These are phyloP conservation scores for Lichtheimia ramosa DNA, from an alignment of 371 early-diverging fungal genomes.

Conservation along the genomic window DNA sequence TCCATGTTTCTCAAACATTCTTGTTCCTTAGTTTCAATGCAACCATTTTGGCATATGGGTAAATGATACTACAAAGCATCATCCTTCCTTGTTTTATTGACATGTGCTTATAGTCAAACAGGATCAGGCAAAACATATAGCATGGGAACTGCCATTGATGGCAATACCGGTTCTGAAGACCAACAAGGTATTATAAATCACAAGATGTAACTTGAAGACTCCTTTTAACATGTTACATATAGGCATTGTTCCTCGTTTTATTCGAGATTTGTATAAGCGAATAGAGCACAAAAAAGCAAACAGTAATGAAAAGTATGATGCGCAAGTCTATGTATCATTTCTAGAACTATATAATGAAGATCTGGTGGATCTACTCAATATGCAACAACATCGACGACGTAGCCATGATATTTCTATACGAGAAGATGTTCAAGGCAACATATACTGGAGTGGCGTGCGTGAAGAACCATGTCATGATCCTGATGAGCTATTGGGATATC, in stretches of 20 bases:
- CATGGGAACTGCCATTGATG: constrained; percentile 32
- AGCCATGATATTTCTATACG: constrained; percentile 61
- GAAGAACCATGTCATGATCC: constrained; percentile 78
- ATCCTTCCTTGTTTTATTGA: constrained; percentile 4
- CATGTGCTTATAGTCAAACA: constrained; percentile 12
- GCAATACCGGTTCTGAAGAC: constrained; percentile 16
- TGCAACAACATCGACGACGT: constrained; percentile 3
- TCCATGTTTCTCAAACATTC: background rate
- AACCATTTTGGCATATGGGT: constrained; percentile 28
- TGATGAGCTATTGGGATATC: constrained; percentile 71
- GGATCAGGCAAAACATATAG: constrained; percentile 44
- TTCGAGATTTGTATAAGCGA: constrained; percentile 62
- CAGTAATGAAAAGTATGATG: constrained; percentile 31
- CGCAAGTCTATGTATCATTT: constrained; percentile 73
- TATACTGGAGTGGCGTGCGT: constrained; percentile 87
- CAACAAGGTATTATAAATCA: constrained; percentile 20
- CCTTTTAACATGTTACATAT: background rate
- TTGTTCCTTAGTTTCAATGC: constrained; percentile 21
- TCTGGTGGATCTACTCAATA: constrained; percentile 79
- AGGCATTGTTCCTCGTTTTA: constrained; percentile 91
- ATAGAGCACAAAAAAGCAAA: constrained; percentile 20
- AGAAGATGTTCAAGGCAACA: constrained; percentile 89
- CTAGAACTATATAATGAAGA: constrained; percentile 99
- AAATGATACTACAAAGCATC: background rate
- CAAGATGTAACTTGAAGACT: too few relatives aligned